phyloP scores from a whole-genome alignment of 2,329 filamentous ascomycete species.

The Aspergillus hiratsukae region DNA sequence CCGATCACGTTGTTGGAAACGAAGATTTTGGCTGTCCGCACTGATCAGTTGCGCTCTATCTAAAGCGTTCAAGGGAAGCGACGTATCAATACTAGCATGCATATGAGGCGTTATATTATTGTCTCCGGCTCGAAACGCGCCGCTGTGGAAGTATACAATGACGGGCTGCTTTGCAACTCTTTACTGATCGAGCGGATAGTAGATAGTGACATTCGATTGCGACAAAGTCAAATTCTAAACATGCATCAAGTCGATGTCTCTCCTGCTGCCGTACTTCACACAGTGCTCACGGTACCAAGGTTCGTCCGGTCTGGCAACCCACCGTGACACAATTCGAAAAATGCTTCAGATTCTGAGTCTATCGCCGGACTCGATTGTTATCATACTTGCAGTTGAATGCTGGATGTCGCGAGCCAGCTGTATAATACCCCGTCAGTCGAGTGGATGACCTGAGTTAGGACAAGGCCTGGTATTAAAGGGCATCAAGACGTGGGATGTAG shows the following conservation, averaged over 20 bases:
- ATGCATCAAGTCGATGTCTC: background rate
- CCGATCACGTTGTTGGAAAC: background rate
- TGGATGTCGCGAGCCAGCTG: background rate
- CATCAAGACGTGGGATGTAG: no score
- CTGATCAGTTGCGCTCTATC: no score
- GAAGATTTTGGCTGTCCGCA: background rate
- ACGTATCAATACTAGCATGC: constrained; percentile 1
- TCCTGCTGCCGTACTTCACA: background rate
- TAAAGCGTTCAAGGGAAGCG: background rate
- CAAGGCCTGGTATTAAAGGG: no score
- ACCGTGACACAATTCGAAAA: background rate
- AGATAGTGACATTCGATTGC: background rate
- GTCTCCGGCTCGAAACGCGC: constrained; percentile 2
- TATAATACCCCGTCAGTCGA: background rate
- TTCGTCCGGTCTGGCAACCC: background rate
- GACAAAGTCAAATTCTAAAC: background rate
- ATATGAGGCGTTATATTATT: constrained; percentile 4
- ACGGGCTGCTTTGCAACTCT: background rate
- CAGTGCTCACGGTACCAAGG: background rate
- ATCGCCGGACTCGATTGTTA: background rate
- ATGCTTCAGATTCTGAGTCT: background rate
- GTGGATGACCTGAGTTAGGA: no score
- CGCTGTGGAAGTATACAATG: constrained; percentile 5
- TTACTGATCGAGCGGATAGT: background rate
- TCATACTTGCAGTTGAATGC: constrained; percentile 1